Base-by-base conservation (phyloP, 805 yeast species). In the Naumovozyma dairenensis region DNA sequence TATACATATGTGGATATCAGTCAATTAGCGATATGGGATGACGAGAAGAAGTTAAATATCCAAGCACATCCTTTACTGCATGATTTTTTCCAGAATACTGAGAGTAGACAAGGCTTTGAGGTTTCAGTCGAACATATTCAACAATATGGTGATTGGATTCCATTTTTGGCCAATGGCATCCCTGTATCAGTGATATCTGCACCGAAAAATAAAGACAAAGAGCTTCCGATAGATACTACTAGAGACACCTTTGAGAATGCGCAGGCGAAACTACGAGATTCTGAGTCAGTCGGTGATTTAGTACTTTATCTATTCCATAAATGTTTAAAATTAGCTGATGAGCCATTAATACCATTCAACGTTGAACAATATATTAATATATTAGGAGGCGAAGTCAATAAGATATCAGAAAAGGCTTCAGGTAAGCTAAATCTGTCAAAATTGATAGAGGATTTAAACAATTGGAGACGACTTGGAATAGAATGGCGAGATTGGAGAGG, bases 321-420 rank as follows among this genome's bases (percentile, higher is more conserved):
- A 3, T 57, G 70, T 0, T 49, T 85, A n/a, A 66, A 71, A 31
- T 49, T 80, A n/a, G 71, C 76, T 0, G 94, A 86, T 45, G 70
- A 68, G 25, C 94, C 96, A 1, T 55, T 84, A 26, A 62, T 87
- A 13, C 94, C 94, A 2, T 80, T 69, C 44, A 72, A 77, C 49
- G 54, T 82, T 22, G 55, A 51, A 3, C 60, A 62, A 5, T 66
- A 73, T 38, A 70, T 72, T 5, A 51, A 59, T 1, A 59, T 58
- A 7, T 43, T 82, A 38, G 62, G 60, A 15, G 49, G 55, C 1
- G 69, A 69, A 40, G 49, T 67, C 10, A 54, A 60, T 15, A 78
- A 74, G 37, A 55, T 84, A 19, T 34, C 45, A 4, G 40, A 36
- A 2, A 50, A 49, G 6, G 42, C 59, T 1, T 31, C 38, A 1